Evolutionary conservation across 192 early-diverging fungal species (phyloP).

Genomic region (Mortierella alpina): DNA sequence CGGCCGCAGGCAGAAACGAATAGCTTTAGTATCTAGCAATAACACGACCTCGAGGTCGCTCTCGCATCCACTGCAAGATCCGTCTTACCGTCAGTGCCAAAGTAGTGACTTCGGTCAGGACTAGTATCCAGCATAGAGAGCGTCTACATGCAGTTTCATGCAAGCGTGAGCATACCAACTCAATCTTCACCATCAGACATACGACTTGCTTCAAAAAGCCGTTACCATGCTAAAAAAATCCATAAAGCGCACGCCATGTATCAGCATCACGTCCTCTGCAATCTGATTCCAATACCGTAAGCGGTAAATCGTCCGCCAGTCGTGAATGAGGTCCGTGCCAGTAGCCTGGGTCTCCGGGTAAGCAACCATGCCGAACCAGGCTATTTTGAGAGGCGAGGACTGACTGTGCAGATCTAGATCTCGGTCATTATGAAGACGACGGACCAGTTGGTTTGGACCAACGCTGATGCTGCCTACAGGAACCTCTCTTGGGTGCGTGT

Average conservation of each 20-base stretch:
- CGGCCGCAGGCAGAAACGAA: neutral
- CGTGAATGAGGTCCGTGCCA: constrained; percentile 8
- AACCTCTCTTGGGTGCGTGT: neutral
- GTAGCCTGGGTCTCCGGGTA: constrained; percentile 25
- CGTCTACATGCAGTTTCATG: constrained; percentile 7
- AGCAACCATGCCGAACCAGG: constrained; percentile 37
- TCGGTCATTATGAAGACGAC: neutral
- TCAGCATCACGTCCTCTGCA: constrained; percentile 46
- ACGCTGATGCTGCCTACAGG: neutral
- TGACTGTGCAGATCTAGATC: neutral
- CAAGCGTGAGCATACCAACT: neutral
- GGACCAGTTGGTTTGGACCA: neutral
- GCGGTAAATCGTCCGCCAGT: constrained; percentile 45
- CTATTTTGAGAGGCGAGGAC: constrained; percentile 1
- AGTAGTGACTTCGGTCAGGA: constrained; percentile 33
- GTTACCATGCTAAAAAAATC: constrained; percentile 49
- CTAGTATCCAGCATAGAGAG: constrained; percentile 49
- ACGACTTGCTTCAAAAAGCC: neutral
- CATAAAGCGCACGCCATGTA: constrained; percentile 36
- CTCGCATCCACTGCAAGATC: neutral
- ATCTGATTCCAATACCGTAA: constrained; percentile 47
- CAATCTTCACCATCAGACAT: neutral
- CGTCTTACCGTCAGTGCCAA: constrained; percentile 37
- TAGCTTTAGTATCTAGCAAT: neutral
- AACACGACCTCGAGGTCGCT: neutral